These are phyloP conservation scores for Candida ascalaphidarum DNA, from an alignment of 805 yeast species.

Conservation along the genomic window DNA sequence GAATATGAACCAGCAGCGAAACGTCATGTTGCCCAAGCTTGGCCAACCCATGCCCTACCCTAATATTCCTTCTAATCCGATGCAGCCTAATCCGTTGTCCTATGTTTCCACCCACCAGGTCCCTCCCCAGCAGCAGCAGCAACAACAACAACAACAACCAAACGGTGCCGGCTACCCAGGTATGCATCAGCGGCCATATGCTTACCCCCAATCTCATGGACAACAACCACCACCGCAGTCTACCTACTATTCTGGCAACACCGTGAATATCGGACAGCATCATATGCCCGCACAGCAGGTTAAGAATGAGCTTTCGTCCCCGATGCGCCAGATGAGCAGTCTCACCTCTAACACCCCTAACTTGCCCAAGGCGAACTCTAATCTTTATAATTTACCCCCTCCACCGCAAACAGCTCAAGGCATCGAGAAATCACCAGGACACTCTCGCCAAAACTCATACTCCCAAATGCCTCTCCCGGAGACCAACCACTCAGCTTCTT, in stretches of 20 bases:
- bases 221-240: slow-evolving; percentile 11
- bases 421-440: slow-evolving; percentile 4
- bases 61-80: background rate
- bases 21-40: slow-evolving; percentile 10
- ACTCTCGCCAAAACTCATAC: slow-evolving; percentile 22
- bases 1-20: slow-evolving; percentile 7
- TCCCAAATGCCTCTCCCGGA: slow-evolving; percentile 4
- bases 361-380: slow-evolving; percentile 20
- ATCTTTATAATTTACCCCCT: slow-evolving; percentile 24
- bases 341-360: slow-evolving; percentile 19
- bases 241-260: slow-evolving; percentile 14
- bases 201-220: too few species aligned
- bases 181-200: too few species aligned
- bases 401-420: slow-evolving; percentile 17
- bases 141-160: slow-evolving; percentile 1
- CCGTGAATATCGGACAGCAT: slow-evolving; percentile 3
- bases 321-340: slow-evolving; percentile 15
- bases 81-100: background rate
- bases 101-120: background rate
- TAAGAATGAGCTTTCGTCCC: slow-evolving; percentile 35
- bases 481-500: slow-evolving; percentile 1
- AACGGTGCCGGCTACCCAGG: background rate
- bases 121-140: too few species aligned
- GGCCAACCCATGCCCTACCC: slow-evolving; percentile 10
- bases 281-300: slow-evolving; percentile 11